Evolutionary conservation across 2,329 filamentous ascomycete genomes (phyloP).

Genomic region (Sarocladium strictum): DNA sequence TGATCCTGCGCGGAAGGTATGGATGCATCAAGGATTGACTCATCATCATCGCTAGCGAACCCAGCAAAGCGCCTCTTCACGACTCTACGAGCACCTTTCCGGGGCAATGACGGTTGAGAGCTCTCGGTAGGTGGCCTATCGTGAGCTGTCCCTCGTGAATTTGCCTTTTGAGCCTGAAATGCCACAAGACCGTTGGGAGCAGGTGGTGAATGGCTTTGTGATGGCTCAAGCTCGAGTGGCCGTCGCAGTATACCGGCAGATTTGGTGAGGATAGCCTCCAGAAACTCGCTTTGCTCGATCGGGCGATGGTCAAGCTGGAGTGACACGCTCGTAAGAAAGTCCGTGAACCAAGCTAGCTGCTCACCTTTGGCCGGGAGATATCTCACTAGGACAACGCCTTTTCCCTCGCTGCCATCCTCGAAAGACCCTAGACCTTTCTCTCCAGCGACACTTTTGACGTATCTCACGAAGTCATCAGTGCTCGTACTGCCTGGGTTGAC

Average conservation of each 20-base stretch:
- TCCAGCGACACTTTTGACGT: constrained; percentile 68
- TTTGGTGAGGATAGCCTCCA: constrained; percentile 80
- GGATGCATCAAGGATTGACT: constrained; percentile 28
- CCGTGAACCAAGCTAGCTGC: constrained; percentile 58
- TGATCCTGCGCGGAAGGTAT: constrained; percentile 12
- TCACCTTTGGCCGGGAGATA: constrained; percentile 55
- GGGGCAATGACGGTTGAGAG: constrained; percentile 19
- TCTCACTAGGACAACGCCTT: constrained; percentile 73
- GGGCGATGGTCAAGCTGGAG: constrained; percentile 71
- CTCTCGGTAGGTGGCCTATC: constrained; percentile 9
- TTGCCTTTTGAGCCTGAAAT: background rate
- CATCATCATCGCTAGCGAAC: constrained; percentile 48
- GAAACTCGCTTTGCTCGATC: constrained; percentile 84
- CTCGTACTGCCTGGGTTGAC: constrained; percentile 58
- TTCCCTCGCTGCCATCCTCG: constrained; percentile 56
- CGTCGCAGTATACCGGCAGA: constrained; percentile 68
- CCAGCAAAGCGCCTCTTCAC: constrained; percentile 62
- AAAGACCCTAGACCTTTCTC: constrained; percentile 64
- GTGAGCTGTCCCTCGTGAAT: constrained; percentile 12
- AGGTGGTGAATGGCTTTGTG: constrained; percentile 12
- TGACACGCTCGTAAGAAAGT: constrained; percentile 65
- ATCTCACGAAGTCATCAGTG: constrained; percentile 70
- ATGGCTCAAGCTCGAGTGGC: constrained; percentile 49
- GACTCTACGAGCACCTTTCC: constrained; percentile 29
- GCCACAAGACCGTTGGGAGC: background rate